A percentile compares a stretch with the other conserved stretches of the same genome.
Evolutionary conservation across 2,329 filamentous ascomycete species (phyloP).

Genomic region (Bipolaris bicolor): DNA sequence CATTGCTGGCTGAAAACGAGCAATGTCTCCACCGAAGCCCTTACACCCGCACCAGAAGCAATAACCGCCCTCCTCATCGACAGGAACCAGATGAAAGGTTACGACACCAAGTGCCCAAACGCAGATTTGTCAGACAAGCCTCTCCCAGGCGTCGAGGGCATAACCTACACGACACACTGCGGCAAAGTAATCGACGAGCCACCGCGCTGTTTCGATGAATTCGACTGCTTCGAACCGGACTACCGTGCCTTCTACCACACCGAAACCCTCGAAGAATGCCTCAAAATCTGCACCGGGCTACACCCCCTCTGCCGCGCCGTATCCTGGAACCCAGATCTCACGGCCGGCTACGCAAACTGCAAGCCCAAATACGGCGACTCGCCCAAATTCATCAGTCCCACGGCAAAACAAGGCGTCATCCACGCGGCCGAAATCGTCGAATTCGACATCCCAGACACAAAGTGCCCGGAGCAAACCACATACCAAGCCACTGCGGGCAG

Average conservation of each 20-base stretch:
- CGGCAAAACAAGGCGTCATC: conserved; percentile 18
- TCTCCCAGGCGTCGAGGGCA: conserved; percentile 27
- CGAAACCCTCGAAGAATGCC: conserved; percentile 34
- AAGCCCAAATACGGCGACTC: conserved; percentile 34
- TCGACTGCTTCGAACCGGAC: conserved; percentile 20
- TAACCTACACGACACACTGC: conserved; percentile 41
- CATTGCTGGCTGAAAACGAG: conserved; percentile 41
- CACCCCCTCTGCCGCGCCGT: conserved; percentile 41
- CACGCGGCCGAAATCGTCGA: conserved; percentile 37
- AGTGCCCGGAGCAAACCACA: conserved; percentile 23
- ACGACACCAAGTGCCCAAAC: conserved; percentile 31
- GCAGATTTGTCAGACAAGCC: conserved; percentile 30
- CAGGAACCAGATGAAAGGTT: conserved; percentile 23
- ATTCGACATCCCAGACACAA: conserved; percentile 28
- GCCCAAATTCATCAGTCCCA: conserved; percentile 15
- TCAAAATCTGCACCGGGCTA: conserved; percentile 35
- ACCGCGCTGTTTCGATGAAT: conserved; percentile 30
- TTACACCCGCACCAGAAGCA: conserved; percentile 21
- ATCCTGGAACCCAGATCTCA: conserved; percentile 34
- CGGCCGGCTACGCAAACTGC: conserved; percentile 45
- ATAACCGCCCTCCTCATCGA: conserved; percentile 30
- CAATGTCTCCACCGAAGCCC: conserved; percentile 20
- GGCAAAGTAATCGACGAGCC: conserved; percentile 28
- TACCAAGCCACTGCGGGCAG: conserved; percentile 20
- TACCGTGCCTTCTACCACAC: conserved; percentile 40